Base-by-base conservation (phyloP, 345 rosid genomes). In the Euphorbia tirucalli region DNA sequence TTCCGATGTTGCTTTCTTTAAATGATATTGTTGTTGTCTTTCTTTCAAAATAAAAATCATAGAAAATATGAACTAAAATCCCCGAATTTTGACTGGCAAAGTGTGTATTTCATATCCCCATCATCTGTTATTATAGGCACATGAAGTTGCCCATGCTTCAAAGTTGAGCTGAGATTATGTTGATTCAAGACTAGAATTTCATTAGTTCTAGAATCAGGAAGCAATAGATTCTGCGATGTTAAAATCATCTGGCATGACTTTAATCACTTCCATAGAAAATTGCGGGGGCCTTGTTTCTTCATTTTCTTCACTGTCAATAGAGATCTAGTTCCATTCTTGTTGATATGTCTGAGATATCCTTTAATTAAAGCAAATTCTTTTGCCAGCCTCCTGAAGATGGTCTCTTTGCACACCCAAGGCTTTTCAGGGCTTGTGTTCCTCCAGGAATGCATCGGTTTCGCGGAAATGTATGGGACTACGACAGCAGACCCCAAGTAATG, bases 381-480 rank as follows among this genome's bases (percentile, higher is more conserved):
- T 30, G 71, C 39, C 85, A 92, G 97, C 97, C 97, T 37, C 99
- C 96, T 41, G 91, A 87, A 85, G 97, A 90, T 85, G 97, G 97
- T 56, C 87, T 95, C 37, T 95, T 92, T 64, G 89, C 96, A 56
- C 97, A 89, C 77, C 97, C 99, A 35, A 90, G 97, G 85, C 91
- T 92, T 15, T 95, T 92, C 78, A 89, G 99, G 83, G 96, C 97
- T 35, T 95, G 97, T 58, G 93, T 90, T 60, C 99, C 99, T 0
- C 99, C 97, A 3, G 99, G 97, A 67, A 90, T 95, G 90, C 97
- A 95, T 83, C 87, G 97, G 57, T 95, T 95, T 79, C 87, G 93
- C 74, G 99, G 99, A 46, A 95, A 95, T 80, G 75, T 92, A 43
- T 95, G 99, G 97, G 99, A 95, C 82, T 92, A 83, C 75, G 97